Base-by-base conservation (phyloP, 306 rosid genomes). In the barrel medic (Medicago truncatula) region DNA sequence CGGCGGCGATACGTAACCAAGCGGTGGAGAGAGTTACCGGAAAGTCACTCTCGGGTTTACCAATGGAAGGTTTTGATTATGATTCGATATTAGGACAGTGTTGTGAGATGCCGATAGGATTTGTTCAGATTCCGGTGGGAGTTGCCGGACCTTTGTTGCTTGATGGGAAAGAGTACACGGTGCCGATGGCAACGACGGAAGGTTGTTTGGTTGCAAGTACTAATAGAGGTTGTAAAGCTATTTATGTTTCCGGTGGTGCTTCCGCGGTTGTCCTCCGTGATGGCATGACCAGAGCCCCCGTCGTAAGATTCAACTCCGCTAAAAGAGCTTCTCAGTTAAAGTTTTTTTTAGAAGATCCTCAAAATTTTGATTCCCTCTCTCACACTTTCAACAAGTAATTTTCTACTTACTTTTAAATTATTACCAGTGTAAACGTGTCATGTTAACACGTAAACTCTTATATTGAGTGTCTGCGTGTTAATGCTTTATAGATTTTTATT, bases 151-250 rank as follows among this genome's bases (percentile, higher is more conserved):
- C 98, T 0, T 72, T 94, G 63, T 73, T 87, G 58, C 85, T 94
- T 0, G 93, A 94, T 47, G 97, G 95, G 7, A 75, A 57, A 2
- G 95, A 92, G 79, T 92, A 75, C 65, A 85, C 96, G 0, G 86
- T 94, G 1, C 97, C 98, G 0, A 92, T 94, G 98, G 98, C 97
- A 11, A 94, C 98, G 38, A 94, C 98, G 0, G 97, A 94, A 53
- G 98, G 98, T 0, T 84, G 90, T 60, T 78, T 94, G 82, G 89
- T 94, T 2, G 98, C 98, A 0, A 92, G 98, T 68, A 78, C 98
- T 2, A 94, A 94, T 80, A 80, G 98, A 41, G 98, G 98, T 8
- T 94, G 88, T 70, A 94, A 94, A 68, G 97, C 98, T 36, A 94
- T 94, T 39, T 78, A 82, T 28, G 56, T 85, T 43, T 94, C 92